phyloP scores from a whole-genome alignment of 2,329 filamentous ascomycete genomes.

The Ceratocystiopsis sp. region DNA sequence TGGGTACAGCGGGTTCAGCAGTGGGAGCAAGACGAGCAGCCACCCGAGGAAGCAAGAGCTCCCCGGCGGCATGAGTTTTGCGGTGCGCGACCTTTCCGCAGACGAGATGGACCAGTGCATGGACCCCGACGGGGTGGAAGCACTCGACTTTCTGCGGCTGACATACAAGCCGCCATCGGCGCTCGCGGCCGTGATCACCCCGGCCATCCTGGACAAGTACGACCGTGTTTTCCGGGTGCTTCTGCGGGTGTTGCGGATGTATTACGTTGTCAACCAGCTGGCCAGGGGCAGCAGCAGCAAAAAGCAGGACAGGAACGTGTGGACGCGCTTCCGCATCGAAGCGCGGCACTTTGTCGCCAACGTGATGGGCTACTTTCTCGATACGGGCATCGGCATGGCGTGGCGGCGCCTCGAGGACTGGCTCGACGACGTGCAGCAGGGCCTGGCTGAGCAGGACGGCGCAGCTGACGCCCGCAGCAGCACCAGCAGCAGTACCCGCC shows the following conservation, averaged over 20 bases:
- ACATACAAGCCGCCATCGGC: constrained; percentile 65
- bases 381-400: constrained; percentile 53
- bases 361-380: constrained; percentile 63
- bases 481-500: constrained; percentile 1
- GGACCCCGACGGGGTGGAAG: constrained; percentile 66
- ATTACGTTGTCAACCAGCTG: constrained; percentile 54
- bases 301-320: constrained; percentile 10
- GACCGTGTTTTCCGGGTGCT: constrained; percentile 71
- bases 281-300: constrained; percentile 24
- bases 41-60: constrained; percentile 20
- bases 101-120: constrained; percentile 72
- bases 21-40: background rate
- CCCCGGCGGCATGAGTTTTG: constrained; percentile 61
- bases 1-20: background rate
- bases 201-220: constrained; percentile 56
- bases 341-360: constrained; percentile 63
- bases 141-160: constrained; percentile 81
- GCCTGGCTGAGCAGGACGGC: constrained; percentile 28
- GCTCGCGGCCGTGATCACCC: constrained; percentile 57
- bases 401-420: constrained; percentile 57
- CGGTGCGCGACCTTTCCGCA: constrained; percentile 61
- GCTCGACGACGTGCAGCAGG: constrained; percentile 44
- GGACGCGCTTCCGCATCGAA: constrained; percentile 49
- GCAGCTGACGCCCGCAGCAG: too few relatives aligned
- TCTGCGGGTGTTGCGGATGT: constrained; percentile 59